A percentile compares a stretch with the other conserved stretches of the same genome.
Conservation (phyloP, 1,284 basidiomycete species). For the Ceratobasidium theobromae region DNA sequence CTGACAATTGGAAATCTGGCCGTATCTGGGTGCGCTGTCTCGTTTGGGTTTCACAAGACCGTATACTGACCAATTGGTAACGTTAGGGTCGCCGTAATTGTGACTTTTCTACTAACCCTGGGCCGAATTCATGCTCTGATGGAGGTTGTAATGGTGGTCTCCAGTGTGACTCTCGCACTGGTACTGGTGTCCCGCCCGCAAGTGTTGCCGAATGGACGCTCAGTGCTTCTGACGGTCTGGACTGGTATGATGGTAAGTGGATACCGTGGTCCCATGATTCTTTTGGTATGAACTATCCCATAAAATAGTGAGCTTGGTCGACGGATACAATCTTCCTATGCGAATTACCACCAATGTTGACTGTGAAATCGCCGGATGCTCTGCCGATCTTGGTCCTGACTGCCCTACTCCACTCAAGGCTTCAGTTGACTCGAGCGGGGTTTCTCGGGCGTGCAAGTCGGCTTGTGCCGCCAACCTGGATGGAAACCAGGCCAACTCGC, state of each 20-base stretch:
- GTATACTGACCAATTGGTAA: too few relatives aligned
- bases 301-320: slow-evolving; percentile 38
- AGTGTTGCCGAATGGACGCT: slow-evolving; percentile 29
- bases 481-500: too few relatives aligned
- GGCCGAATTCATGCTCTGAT: slow-evolving; percentile 54
- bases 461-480: slow-evolving; percentile 34
- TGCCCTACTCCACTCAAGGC: slow-evolving; percentile 31
- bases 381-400: slow-evolving; percentile 25
- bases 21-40: too few relatives aligned
- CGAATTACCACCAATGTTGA: slow-evolving; percentile 33
- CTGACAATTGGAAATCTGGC: too few relatives aligned
- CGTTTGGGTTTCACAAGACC: too few relatives aligned
- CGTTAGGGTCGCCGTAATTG: too few relatives aligned
- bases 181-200: too few relatives aligned
- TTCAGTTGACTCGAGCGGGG: slow-evolving; percentile 30
- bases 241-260: slow-evolving; percentile 35
- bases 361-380: slow-evolving; percentile 33
- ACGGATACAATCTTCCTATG: slow-evolving; percentile 40
- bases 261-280: not conserved
- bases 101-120: slow-evolving; percentile 44
- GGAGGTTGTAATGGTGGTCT: slow-evolving; percentile 55
- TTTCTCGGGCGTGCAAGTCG: slow-evolving; percentile 34
- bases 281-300: not conserved
- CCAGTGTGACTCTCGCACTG: slow-evolving; percentile 48
- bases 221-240: slow-evolving; percentile 17